Evolutionary conservation across 371 early-diverging fungal genomes (phyloP).

Genomic region (Actinomortierella wolfii): DNA sequence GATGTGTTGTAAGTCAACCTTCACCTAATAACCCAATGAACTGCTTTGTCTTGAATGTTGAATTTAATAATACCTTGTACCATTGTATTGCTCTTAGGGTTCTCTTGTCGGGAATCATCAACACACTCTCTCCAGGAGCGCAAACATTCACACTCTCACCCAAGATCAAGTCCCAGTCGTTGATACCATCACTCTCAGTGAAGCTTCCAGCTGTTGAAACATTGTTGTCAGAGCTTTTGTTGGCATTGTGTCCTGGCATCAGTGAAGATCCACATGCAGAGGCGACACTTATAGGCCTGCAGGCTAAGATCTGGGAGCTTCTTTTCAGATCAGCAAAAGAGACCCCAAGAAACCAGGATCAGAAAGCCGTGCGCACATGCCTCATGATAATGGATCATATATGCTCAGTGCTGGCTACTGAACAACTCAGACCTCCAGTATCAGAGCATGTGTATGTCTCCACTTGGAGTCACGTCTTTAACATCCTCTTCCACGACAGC

Average conservation of each 20-base stretch:
- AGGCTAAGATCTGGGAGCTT: constrained; percentile 1
- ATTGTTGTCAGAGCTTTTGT: constrained; percentile 1
- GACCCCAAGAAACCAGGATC: background rate
- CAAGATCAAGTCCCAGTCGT: constrained; percentile 2
- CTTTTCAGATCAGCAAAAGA: background rate
- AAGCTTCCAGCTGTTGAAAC: background rate
- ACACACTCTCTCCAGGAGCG: constrained; percentile 5
- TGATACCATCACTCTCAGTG: constrained; percentile 1
- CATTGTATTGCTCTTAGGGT: too few species aligned
- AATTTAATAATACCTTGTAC: too few species aligned
- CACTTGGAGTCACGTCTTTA: constrained; percentile 4
- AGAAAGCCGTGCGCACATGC: background rate
- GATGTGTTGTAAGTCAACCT: too few species aligned
- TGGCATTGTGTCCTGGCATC: constrained; percentile 6
- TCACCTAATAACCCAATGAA: too few species aligned
- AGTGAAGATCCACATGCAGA: constrained; percentile 7
- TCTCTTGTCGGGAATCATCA: constrained; percentile 13
- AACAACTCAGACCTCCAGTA: constrained; percentile 7
- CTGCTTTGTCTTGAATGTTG: too few species aligned
- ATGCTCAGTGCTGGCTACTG: constrained; percentile 8
- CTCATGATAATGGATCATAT: constrained; percentile 5
- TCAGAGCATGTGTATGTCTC: constrained; percentile 9
- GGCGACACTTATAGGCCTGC: constrained; percentile 2
- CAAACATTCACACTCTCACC: background rate
- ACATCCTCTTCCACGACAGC: background rate